Evolutionary conservation across 1,284 basidiomycete species (phyloP).

Genomic region (Puccinia hordei): DNA sequence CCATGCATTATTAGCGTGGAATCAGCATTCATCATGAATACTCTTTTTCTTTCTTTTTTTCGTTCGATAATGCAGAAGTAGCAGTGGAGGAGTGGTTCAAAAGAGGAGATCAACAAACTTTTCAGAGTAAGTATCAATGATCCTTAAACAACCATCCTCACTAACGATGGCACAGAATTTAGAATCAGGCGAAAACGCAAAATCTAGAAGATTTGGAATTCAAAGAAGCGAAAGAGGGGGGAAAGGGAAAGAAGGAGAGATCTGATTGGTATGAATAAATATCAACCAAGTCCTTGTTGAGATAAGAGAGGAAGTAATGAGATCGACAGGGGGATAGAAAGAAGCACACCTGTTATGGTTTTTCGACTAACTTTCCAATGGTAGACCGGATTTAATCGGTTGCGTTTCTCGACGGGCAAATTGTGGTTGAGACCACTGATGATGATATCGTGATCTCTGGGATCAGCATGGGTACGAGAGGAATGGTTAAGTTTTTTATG

Average conservation of each 20-base stretch:
- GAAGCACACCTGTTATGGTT: conserved; percentile 26
- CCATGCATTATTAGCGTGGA: not conserved
- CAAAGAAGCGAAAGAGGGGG: not conserved
- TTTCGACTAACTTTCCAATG: conserved; percentile 46
- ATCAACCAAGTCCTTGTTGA: not conserved
- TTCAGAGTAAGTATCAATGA: conserved; percentile 81
- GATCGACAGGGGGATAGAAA: not conserved
- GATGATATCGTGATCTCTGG: conserved; percentile 13
- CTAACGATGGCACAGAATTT: conserved; percentile 80
- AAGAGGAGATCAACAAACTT: conserved; percentile 65
- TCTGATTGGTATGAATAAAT: conserved; percentile 15
- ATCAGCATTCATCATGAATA: not conserved
- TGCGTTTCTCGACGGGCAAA: conserved; percentile 25
- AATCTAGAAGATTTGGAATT: conserved; percentile 64
- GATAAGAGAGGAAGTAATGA: not conserved
- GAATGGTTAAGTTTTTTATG: not conserved
- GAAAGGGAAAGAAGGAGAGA: not conserved
- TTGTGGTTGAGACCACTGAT: conserved; percentile 7
- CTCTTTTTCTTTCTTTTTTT: not conserved
- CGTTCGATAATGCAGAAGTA: not conserved
- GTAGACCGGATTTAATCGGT: conserved; percentile 35
- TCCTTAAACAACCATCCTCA: conserved; percentile 82
- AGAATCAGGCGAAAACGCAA: conserved; percentile 85
- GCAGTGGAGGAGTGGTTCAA: not conserved
- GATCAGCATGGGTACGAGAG: not conserved